A percentile compares a stretch with the other conserved stretches of the same genome.
These are phyloP conservation scores for Colletotrichum aenigma DNA, from an alignment of 2,329 filamentous ascomycete genomes.

Conservation along the genomic window DNA sequence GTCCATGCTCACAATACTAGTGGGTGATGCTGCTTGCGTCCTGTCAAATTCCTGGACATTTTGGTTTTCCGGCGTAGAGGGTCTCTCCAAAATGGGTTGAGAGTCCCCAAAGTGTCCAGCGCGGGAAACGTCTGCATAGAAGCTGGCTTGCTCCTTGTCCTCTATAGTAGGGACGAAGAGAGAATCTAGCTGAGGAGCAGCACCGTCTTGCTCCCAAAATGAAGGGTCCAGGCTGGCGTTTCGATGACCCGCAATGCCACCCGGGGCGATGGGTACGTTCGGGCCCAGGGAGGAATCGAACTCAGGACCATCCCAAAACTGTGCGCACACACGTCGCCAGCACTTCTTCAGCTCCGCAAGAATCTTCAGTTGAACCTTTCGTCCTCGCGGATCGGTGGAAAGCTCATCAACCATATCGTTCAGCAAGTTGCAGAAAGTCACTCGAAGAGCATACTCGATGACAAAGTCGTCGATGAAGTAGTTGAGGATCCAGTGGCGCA, in stretches of 20 bases:
- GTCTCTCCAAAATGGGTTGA: constrained; percentile 46
- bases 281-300: constrained; percentile 65
- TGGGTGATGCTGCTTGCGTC: constrained; percentile 52
- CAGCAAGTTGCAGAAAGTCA: constrained; percentile 79
- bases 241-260: constrained; percentile 70
- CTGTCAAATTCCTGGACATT: constrained; percentile 30
- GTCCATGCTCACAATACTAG: constrained; percentile 64
- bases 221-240: constrained; percentile 59
- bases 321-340: constrained; percentile 87
- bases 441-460: constrained; percentile 72
- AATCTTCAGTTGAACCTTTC: constrained; percentile 76
- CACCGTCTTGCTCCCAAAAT: constrained; percentile 53
- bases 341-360: constrained; percentile 95
- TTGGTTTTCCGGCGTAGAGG: constrained; percentile 50
- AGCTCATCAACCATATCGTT: constrained; percentile 70
- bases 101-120: constrained; percentile 52
- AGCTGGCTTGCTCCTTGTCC: constrained; percentile 38
- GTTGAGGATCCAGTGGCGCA: constrained; percentile 97
- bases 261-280: constrained; percentile 74
- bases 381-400: constrained; percentile 43
- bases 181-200: constrained; percentile 49
- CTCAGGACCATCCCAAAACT: constrained; percentile 84
- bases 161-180: constrained; percentile 33
- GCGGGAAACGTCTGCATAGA: constrained; percentile 50
- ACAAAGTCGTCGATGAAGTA: constrained; percentile 97